Percentiles rank a stretch among this genome's conserved stretches.
Evolutionary conservation across 345 rosid genomes (phyloP).

Genomic region (Lenwebbia sp.): DNA sequence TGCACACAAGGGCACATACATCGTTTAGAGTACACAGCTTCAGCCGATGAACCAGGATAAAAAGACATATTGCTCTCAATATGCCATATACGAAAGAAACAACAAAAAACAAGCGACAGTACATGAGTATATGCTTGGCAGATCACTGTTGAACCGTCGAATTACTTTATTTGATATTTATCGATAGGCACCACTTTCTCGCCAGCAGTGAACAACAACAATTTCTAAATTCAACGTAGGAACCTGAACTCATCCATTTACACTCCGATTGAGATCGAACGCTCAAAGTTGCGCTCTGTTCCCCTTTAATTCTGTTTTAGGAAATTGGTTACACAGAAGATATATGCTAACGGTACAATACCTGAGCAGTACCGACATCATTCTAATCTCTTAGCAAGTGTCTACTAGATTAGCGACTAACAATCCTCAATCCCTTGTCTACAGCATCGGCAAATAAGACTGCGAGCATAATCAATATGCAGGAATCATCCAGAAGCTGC

Average conservation of each 20-base stretch:
- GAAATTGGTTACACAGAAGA: background rate
- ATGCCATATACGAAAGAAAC: background rate
- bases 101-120: background rate
- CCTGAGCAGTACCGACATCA: background rate
- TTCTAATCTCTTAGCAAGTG: background rate
- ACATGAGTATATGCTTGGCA: background rate
- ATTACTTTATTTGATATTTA: background rate
- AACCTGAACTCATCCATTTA: background rate
- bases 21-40: background rate
- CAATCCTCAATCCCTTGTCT: background rate
- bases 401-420: background rate
- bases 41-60: background rate
- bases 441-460: background rate
- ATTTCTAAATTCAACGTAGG: background rate
- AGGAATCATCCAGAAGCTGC: background rate
- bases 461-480: background rate
- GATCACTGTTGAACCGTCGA: background rate
- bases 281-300: background rate
- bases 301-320: background rate
- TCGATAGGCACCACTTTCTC: background rate
- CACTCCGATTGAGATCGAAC: background rate
- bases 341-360: background rate
- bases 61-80: background rate
- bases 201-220: background rate
- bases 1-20: slow-evolving; percentile 6